Evolutionary conservation across 139 green algal species (phyloP).

Genomic region (Chlamydomonas urium): DNA sequence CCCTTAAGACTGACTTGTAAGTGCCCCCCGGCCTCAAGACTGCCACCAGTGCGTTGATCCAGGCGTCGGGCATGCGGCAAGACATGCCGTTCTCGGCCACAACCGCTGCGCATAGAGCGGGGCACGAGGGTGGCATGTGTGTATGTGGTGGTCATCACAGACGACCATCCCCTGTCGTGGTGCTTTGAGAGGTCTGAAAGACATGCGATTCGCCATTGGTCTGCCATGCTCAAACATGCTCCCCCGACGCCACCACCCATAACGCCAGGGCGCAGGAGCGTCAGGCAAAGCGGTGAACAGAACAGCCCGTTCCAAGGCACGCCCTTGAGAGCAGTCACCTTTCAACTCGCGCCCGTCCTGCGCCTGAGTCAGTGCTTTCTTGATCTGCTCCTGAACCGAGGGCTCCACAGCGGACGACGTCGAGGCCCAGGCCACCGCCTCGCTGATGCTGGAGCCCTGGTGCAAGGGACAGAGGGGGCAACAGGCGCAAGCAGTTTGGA

Average conservation of each 20-base stretch:
- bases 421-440: not conserved
- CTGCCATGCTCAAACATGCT: not conserved
- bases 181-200: not conserved
- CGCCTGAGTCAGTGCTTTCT: not conserved
- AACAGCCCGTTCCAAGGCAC: not conserved
- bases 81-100: not conserved
- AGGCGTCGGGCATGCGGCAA: not conserved
- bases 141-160: slow-evolving; percentile 9
- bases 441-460: not conserved
- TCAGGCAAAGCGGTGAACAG: not conserved
- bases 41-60: slow-evolving; percentile 19
- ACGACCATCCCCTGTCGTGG: not conserved
- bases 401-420: not conserved
- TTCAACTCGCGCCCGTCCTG: not conserved
- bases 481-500: no score
- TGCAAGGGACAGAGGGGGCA: not conserved
- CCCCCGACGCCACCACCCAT: no score
- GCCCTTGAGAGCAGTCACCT: not conserved
- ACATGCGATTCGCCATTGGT: not conserved
- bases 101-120: no score
- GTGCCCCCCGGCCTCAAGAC: not conserved
- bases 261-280: no score
- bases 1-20: slow-evolving; percentile 45
- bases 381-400: not conserved
- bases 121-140: no score